Evolutionary conservation across 352 stramenopile genomes (phyloP).

Genomic region (Blastocystis sp.): DNA sequence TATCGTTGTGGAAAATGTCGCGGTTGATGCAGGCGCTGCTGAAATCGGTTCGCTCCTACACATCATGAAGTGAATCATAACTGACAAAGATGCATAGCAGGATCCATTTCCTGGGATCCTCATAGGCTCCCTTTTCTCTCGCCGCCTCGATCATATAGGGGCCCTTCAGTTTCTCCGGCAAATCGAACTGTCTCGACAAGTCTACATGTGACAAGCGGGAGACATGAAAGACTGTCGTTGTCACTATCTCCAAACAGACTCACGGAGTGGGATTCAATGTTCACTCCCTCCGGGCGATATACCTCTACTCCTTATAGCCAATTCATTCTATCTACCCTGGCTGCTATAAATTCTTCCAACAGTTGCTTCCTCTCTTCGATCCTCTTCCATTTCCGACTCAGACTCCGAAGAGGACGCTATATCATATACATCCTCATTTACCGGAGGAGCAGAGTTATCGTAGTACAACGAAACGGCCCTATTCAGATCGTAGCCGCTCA

Average conservation of each 20-base stretch:
- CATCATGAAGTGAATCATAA: background rate
- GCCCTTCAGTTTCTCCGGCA: constrained; percentile 32
- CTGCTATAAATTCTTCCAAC: constrained; percentile 15
- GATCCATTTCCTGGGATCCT: constrained; percentile 25
- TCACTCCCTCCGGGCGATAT: constrained; percentile 14
- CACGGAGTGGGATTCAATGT: constrained; percentile 2
- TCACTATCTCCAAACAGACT: background rate
- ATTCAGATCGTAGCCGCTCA: constrained; percentile 21
- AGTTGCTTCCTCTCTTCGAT: background rate
- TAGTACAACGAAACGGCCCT: constrained; percentile 41
- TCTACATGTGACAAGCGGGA: background rate
- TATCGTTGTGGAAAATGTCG: constrained; percentile 43
- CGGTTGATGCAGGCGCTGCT: constrained; percentile 16
- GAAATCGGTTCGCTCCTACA: constrained; percentile 8
- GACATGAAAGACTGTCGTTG: background rate
- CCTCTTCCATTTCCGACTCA: background rate
- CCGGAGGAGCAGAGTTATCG: constrained; percentile 5
- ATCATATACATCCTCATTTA: background rate
- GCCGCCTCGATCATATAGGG: constrained; percentile 50
- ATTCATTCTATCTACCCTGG: constrained; percentile 1
- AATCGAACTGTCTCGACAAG: constrained; percentile 13
- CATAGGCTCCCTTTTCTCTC: constrained; percentile 29
- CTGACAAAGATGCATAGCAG: constrained; percentile 45
- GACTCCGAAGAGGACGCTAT: background rate
- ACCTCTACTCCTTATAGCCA: constrained; percentile 8